Evolutionary conservation across 1,284 basidiomycete genomes (phyloP), one percentile per base, ranked within the genome.

Genomic region (Fomes fomentarius): DNA sequence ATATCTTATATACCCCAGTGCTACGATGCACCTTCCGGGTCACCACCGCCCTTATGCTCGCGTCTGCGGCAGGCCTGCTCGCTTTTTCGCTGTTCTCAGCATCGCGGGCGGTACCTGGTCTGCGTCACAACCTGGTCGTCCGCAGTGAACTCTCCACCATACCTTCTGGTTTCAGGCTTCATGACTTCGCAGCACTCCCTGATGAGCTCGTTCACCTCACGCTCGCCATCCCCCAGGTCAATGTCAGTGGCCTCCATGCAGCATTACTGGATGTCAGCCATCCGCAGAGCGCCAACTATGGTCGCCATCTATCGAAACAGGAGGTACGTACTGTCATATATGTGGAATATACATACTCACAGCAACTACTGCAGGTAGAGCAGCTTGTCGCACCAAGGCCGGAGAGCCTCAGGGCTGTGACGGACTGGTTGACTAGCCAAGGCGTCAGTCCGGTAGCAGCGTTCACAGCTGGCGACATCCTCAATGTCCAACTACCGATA

Each of bases 381-480:
- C 59, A 66, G 7, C 71, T 72, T 49, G 69, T 71, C 19, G 65
- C 66, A 0, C 76, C 76, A 1, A 47, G 58, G 8, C 47, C 65
- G 2, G 72, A 72, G 28, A 69, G 71, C n/a, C 61, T 71, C 3
- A 56, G 60, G 15, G 63, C 70, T 5, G 73, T 78, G 11, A 67
- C 64, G 30, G 52, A 66, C 30, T 78, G 73, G 72, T 65, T 78
- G 7, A 53, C 64, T 2, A 64, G 63, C 21, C 68, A 76, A 50
- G 68, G 66, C 19, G 63, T 78, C 39, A 66, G 55, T 17, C 58
- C 71, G 9, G 60, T 57, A 34, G 54, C 63, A 2, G 48, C 58
- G 22, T 68, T 72, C n/a, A 63, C 69, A 47, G 68, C 67, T 45
- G 64, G 64, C 14, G 63, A 66, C 43, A 56, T 57, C 52, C 37